phyloP scores from a whole-genome alignment of 1,284 basidiomycete genomes.

The Coniophora puteana region DNA sequence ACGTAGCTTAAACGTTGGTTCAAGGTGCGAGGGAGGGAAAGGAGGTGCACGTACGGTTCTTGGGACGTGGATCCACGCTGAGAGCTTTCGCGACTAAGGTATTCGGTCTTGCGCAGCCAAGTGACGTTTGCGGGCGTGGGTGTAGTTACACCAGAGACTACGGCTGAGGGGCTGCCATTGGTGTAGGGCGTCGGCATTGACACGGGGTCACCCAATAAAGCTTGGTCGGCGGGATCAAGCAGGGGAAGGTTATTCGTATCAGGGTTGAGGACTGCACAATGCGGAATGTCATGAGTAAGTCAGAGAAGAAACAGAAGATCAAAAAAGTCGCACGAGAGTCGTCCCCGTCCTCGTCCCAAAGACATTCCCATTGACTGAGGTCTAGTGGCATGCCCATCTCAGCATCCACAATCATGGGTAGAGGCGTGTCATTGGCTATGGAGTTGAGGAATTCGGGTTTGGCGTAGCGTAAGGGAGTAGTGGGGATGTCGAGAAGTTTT shows the following conservation, averaged over 20 bases:
- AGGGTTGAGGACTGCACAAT: constrained; percentile 67
- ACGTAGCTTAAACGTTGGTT: not conserved
- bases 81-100: constrained; percentile 66
- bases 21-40: not conserved
- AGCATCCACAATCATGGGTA: constrained; percentile 93
- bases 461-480: constrained; percentile 82
- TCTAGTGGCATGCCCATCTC: constrained; percentile 95
- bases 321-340: constrained; percentile 48
- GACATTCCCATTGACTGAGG: constrained; percentile 73
- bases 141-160: constrained; percentile 34
- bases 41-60: constrained; percentile 48
- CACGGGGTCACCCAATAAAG: constrained; percentile 59
- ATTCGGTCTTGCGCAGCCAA: constrained; percentile 89
- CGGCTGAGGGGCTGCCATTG: constrained; percentile 35
- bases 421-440: constrained; percentile 72
- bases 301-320: constrained; percentile 1
- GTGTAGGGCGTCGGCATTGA: constrained; percentile 39
- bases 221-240: constrained; percentile 72
- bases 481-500: constrained; percentile 85
- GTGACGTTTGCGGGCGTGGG: constrained; percentile 64
- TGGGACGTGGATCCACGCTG: constrained; percentile 42
- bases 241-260: constrained; percentile 54
- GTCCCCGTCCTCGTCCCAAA: constrained; percentile 77
- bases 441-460: constrained; percentile 80
- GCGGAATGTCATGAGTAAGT: constrained; percentile 8